Evolutionary conservation across 345 rosid species (phyloP).

Genomic region (Rhodamnia rubescens): DNA sequence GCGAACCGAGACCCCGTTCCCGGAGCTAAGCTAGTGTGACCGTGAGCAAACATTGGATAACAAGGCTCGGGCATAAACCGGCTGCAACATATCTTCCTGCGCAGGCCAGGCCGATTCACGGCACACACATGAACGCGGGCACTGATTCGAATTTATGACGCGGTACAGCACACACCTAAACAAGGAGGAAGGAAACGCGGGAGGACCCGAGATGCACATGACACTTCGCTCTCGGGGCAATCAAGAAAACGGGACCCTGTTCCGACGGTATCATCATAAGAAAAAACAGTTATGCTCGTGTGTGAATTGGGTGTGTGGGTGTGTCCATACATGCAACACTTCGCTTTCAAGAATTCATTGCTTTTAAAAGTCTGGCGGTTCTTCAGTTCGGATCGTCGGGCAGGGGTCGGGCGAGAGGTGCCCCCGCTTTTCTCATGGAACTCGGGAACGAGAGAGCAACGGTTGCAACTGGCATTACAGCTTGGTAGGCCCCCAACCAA

Average conservation of each 20-base stretch:
- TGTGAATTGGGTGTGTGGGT: not conserved
- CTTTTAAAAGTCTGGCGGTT: not conserved
- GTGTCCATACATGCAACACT: not conserved
- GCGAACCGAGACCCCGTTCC: not conserved
- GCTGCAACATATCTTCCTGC: not conserved
- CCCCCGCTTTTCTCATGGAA: not conserved
- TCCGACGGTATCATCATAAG: not conserved
- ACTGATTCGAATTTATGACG: not conserved
- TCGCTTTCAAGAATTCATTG: not conserved
- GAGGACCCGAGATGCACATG: slow-evolving; percentile 27
- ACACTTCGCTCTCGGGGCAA: slow-evolving; percentile 24
- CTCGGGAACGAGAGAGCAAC: not conserved
- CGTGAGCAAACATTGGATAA: not conserved
- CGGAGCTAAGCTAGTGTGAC: not conserved
- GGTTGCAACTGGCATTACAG: not conserved
- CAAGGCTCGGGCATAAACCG: not conserved
- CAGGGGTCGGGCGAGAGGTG: not conserved
- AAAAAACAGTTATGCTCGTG: not conserved
- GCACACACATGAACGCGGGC: not conserved
- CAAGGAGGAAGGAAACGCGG: not conserved
- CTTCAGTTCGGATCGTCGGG: not conserved
- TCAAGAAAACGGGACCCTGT: not conserved
- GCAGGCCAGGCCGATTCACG: not conserved
- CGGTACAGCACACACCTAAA: not conserved
- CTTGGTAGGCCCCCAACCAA: not conserved